Evolutionary conservation across 345 rosid species (phyloP), one percentile per base, ranked within the genome.

Genomic region (Pugionium cornutum): DNA sequence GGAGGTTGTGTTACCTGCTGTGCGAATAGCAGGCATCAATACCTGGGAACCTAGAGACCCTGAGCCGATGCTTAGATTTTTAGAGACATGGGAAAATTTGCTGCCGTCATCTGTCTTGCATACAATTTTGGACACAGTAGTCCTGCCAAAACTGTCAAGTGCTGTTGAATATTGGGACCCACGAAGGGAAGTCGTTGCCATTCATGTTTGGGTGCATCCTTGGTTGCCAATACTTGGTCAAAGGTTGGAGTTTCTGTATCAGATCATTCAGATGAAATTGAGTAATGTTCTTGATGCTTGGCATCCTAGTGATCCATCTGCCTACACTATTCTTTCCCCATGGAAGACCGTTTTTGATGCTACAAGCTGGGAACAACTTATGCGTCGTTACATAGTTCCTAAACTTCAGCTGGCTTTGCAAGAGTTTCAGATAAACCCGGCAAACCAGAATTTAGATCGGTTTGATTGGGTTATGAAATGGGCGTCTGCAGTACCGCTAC

Each of bases 141-240:
- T 92, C 51, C 62, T 88, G 81, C 96, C 90, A 33, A 92, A 92
- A 68, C 64, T 92, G 79, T 80, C 89, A 3, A 70, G 64, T 39
- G 97, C 95, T n/a, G 92, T 90, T n/a, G 85, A 88, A 42, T 79
- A 75, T 6, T 94, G 97, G 97, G 91, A 94, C 46, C 99, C 97
- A 34, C 86, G 82, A 35, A 73, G 77, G 33, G 96, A 94, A 73
- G 74, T 83, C 32, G 86, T 90, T 58, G 88, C 99, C 5, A 90
- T 94, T 49, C 99, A 94, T 76, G 77, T 81, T 47, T 92, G 96
- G 98, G 89, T 88, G 53, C 97, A 89, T 80, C 97, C 97, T 42
- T 90, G 97, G 99, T 71, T 90, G 70, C 96, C 87, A n/a, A 69
- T 69, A 76, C 74, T 90, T 78, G 99, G 96, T 66, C 82, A 77